Conservation (phyloP, 805 yeast genomes). For the Nakazawaea molendinolei region DNA sequence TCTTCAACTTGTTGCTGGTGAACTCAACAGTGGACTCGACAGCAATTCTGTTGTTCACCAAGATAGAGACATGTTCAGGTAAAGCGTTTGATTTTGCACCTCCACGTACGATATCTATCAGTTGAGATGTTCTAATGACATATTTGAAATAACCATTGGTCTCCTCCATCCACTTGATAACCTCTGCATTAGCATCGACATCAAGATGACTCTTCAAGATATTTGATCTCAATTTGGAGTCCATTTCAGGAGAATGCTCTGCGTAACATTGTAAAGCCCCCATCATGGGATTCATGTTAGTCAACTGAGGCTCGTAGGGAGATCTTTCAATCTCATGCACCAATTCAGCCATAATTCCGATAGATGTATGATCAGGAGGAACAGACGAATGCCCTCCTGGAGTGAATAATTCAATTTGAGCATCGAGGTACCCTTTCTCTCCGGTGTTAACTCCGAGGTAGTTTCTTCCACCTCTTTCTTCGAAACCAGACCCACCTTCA, state of each 20-base stretch:
- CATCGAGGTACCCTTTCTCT: conserved; percentile 49
- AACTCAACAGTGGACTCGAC: conserved; percentile 44
- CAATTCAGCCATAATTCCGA: conserved; percentile 61
- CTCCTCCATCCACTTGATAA: conserved; percentile 23
- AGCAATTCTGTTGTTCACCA: conserved; percentile 57
- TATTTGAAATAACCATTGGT: conserved; percentile 24
- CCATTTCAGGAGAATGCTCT: conserved; percentile 30
- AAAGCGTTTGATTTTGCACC: conserved; percentile 70
- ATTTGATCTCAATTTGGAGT: conserved; percentile 18
- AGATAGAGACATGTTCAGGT: conserved; percentile 51
- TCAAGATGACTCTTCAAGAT: conserved; percentile 31
- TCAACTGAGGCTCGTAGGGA: conserved; percentile 42
- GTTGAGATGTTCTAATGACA: conserved; percentile 53
- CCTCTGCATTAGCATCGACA: conserved; percentile 26
- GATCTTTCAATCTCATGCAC: conserved; percentile 45
- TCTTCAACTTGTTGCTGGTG: conserved; percentile 30
- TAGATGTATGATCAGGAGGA: conserved; percentile 76
- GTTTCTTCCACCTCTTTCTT: conserved; percentile 34
- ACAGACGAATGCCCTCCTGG: conserved; percentile 77
- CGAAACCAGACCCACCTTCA: conserved; percentile 50
- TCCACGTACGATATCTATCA: conserved; percentile 57
- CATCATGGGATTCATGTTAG: conserved; percentile 51
- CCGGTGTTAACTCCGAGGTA: conserved; percentile 51
- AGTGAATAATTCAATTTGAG: conserved; percentile 41
- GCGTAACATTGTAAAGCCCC: conserved; percentile 56